Base-by-base conservation (phyloP, 23 red algal species). In the Cyanidium caldarium region DNA sequence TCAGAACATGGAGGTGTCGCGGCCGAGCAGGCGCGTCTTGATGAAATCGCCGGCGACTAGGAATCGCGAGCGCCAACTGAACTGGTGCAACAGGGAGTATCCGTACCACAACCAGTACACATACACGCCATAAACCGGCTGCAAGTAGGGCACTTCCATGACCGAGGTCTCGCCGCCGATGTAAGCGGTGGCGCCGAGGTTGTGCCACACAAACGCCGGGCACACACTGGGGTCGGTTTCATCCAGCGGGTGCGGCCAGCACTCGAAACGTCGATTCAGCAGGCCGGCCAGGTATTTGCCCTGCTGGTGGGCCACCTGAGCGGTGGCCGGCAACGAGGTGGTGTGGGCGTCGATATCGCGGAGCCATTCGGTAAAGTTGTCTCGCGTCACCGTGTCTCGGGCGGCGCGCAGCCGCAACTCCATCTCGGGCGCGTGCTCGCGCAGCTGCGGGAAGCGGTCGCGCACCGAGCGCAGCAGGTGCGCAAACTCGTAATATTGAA, bases 1-100 rank as follows among this genome's bases (percentile, higher is more conserved):
- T n/a, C n/a, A 94, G 68, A 94, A 94, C 72, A 78, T 81, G 33
- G 89, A 94, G 25, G 86, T 70, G 39, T 94, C 89, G 10, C 90
- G 76, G n/a, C 90, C 90, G 41, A 81, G 82, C 38, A 95, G 58
- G 13, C 73, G 70, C 16, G 80, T 84, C 57, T 87, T 87, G 58
- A 87, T 72, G 42, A 80, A 87, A 58, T 95, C 90, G 28, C 87
- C 57, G 65, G 83, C 33, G 20, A 95, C 90, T 5, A 87, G 46
- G 5, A 61, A 61, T 28, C 51, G 51, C 23, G 51, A 61, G 19
- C 51, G 51, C 51, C 51, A 61, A 28, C 51, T 61, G 31, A 61
- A 61, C 51, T 28, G 21, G 21, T 61, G 51, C 51, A 61, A 61
- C 21, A 61, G 23, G 3, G 51, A 61, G 51, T 61, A 61, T 5